These are phyloP conservation scores for Gilbertella persicaria DNA, from an alignment of 371 early-diverging fungal species.

Conservation along the genomic window DNA sequence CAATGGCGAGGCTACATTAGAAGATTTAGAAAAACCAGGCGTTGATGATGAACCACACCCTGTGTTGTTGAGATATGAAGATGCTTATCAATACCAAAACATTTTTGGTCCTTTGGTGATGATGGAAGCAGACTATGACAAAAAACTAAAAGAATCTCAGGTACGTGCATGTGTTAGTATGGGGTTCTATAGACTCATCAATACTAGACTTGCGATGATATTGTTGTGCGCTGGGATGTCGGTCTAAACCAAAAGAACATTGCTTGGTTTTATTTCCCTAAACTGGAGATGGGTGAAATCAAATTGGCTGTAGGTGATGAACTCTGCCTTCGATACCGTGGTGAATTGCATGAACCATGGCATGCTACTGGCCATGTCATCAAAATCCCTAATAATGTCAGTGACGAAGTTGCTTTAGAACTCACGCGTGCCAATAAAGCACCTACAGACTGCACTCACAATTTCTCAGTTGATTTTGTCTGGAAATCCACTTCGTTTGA, in stretches of 20 bases:
- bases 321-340: constrained; percentile 84
- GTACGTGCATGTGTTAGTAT: constrained; percentile 14
- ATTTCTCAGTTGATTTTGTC: constrained; percentile 97
- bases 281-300: constrained; percentile 90
- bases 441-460: constrained; percentile 87
- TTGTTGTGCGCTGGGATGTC: constrained; percentile 96
- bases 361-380: constrained; percentile 91
- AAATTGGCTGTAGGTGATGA: constrained; percentile 97
- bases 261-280: constrained; percentile 93
- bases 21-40: constrained; percentile 84
- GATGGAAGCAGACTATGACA: constrained; percentile 97
- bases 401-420: constrained; percentile 94
- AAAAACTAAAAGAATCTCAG: constrained; percentile 93
- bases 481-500: constrained; percentile 99
- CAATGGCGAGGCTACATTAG: constrained; percentile 73
- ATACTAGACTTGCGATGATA: constrained; percentile 86
- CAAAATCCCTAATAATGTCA: constrained; percentile 92
- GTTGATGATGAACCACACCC: constrained; percentile 86
- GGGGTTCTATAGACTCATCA: background rate
- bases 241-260: constrained; percentile 92
- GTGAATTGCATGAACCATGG: constrained; percentile 87
- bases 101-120: constrained; percentile 95
- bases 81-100: constrained; percentile 96
- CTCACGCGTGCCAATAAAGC: constrained; percentile 65
- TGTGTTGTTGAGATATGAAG: constrained; percentile 88